Conservation (phyloP, 768 basidiomycete species). For the Ramaria sp. region DNA sequence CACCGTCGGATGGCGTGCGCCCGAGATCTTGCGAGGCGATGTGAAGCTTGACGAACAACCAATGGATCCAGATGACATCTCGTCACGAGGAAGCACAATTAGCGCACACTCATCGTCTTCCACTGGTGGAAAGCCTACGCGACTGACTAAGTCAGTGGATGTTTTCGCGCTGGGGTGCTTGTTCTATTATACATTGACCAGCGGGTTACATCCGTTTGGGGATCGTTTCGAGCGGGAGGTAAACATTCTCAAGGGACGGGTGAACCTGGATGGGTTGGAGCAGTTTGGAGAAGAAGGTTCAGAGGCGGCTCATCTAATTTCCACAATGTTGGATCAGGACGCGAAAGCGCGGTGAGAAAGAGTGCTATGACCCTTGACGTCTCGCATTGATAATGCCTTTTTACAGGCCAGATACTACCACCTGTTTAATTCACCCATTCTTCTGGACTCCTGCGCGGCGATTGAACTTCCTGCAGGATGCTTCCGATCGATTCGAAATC, state of each 20-base stretch:
- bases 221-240: conserved; percentile 88
- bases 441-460: conserved; percentile 90
- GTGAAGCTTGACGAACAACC: conserved; percentile 79
- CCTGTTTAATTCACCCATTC: conserved; percentile 87
- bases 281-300: conserved; percentile 86
- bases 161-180: conserved; percentile 94
- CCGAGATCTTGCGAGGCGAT: conserved; percentile 89
- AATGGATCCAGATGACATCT: conserved; percentile 41
- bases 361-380: conserved; percentile 3
- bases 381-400: background rate
- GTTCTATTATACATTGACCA: conserved; percentile 87
- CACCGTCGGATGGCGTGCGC: conserved; percentile 95
- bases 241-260: conserved; percentile 82
- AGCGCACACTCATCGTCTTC: conserved; percentile 22
- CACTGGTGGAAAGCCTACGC: conserved; percentile 36
- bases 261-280: conserved; percentile 59
- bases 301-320: conserved; percentile 81
- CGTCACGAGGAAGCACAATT: conserved; percentile 55
- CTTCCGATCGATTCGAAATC: conserved; percentile 95
- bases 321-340: conserved; percentile 66
- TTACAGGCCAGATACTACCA: conserved; percentile 73
- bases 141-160: conserved; percentile 92
- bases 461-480: conserved; percentile 91
- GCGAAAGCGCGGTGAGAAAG: conserved; percentile 56
- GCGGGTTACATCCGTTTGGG: conserved; percentile 89